Conservation (phyloP, 257 asterid species). For the Knoxia roxburghii region DNA sequence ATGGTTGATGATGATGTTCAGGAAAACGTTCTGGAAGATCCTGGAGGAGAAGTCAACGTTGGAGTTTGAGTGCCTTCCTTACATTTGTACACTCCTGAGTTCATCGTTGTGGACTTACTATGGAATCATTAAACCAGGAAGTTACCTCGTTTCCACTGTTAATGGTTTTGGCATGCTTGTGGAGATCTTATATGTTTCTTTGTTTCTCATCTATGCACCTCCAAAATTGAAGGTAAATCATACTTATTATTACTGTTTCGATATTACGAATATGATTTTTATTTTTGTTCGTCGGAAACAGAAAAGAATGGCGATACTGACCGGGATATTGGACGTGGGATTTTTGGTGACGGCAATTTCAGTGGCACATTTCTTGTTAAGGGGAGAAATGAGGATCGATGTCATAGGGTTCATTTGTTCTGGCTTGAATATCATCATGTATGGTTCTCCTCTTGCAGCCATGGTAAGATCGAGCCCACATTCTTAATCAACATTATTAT, state of each 20-base stretch:
- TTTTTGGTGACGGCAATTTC: slow-evolving; percentile 32
- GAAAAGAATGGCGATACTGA: slow-evolving; percentile 35
- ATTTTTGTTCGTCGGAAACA: too few relatives aligned
- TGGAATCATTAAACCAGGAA: slow-evolving; percentile 54
- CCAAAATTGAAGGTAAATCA: slow-evolving; percentile 31
- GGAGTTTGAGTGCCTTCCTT: slow-evolving; percentile 63
- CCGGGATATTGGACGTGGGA: slow-evolving; percentile 45
- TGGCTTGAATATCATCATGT: slow-evolving; percentile 69
- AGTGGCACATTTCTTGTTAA: slow-evolving; percentile 29
- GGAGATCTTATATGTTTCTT: slow-evolving; percentile 33
- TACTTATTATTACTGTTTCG: background rate
- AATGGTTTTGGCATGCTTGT: slow-evolving; percentile 56
- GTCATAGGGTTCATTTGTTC: slow-evolving; percentile 54
- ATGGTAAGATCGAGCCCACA: slow-evolving; percentile 35
- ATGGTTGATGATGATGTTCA: too few relatives aligned
- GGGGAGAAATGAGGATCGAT: slow-evolving; percentile 40
- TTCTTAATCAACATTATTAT: background rate
- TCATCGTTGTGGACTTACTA: slow-evolving; percentile 62
- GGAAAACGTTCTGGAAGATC: slow-evolving; percentile 58
- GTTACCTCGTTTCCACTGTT: slow-evolving; percentile 63
- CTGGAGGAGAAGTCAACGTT: slow-evolving; percentile 52
- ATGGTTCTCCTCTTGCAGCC: slow-evolving; percentile 73
- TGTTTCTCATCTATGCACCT: slow-evolving; percentile 51
- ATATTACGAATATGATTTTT: too few relatives aligned
- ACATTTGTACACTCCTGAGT: slow-evolving; percentile 51